phyloP scores from a whole-genome alignment of 768 basidiomycete genomes.

The Zangia roseola region DNA sequence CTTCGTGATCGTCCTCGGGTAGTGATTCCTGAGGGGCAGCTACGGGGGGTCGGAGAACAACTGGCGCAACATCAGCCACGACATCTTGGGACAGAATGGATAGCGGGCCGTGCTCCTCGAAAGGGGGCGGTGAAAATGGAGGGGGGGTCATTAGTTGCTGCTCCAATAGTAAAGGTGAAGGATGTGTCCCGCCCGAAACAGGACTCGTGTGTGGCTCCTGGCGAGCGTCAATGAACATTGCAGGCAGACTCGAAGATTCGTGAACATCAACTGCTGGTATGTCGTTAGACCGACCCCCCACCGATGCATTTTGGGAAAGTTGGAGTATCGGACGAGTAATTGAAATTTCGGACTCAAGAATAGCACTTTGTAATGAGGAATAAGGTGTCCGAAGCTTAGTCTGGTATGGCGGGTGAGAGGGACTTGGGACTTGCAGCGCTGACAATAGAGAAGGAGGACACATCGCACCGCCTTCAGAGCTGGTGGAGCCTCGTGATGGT shows the following conservation, averaged over 20 bases:
- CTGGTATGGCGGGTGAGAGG: neutral
- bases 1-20: conserved; percentile 13
- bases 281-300: neutral
- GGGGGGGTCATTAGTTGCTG: neutral
- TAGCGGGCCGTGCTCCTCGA: neutral
- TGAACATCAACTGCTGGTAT: neutral
- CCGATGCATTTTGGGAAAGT: neutral
- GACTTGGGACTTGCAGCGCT: neutral
- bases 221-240: neutral
- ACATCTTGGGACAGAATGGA: neutral
- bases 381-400: neutral
- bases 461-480: neutral
- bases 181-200: neutral
- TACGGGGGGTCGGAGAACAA: neutral
- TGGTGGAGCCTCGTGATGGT: neutral
- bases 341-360: neutral
- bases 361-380: neutral
- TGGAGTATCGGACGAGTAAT: neutral
- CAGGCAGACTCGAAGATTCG: neutral
- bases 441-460: conserved; percentile 4
- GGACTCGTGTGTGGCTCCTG: neutral
- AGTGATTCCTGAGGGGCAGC: neutral
- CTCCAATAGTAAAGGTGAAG: neutral
- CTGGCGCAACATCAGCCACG: neutral
- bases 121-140: conserved; percentile 4